Conservation (phyloP, 345 rosid genomes). For the Rhizophora mangle region DNA sequence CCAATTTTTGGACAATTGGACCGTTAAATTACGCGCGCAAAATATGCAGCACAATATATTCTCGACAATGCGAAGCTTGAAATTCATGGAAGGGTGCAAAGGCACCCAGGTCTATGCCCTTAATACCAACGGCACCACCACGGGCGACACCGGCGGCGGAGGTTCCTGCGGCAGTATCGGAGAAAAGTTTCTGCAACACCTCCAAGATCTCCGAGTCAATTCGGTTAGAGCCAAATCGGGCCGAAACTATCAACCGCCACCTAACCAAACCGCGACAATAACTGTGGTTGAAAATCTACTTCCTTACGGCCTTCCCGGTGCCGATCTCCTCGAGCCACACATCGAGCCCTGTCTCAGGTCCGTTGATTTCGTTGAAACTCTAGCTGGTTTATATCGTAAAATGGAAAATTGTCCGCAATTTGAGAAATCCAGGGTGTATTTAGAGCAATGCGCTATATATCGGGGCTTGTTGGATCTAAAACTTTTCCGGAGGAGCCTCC, state of each 20-base stretch:
- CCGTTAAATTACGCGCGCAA: not conserved
- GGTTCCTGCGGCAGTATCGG: slow-evolving; percentile 45
- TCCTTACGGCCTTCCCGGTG: slow-evolving; percentile 65
- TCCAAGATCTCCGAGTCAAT: slow-evolving; percentile 67
- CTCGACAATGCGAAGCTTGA: slow-evolving; percentile 83
- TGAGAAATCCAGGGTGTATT: slow-evolving; percentile 53
- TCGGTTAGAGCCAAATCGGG: slow-evolving; percentile 53
- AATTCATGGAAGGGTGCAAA: slow-evolving; percentile 77
- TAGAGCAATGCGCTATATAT: slow-evolving; percentile 74
- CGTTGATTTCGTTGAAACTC: slow-evolving; percentile 57
- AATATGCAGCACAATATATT: slow-evolving; percentile 82
- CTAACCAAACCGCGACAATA: slow-evolving; percentile 20
- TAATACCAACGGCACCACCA: slow-evolving; percentile 39
- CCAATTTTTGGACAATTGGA: not conserved
- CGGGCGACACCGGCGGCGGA: slow-evolving; percentile 18
- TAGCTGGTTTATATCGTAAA: slow-evolving; percentile 59
- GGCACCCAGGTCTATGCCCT: slow-evolving; percentile 63
- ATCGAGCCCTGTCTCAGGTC: slow-evolving; percentile 66
- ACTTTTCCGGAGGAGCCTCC: slow-evolving; percentile 72
- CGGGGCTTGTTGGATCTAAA: slow-evolving; percentile 70
- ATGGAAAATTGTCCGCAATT: slow-evolving; percentile 45
- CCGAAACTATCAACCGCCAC: slow-evolving; percentile 30
- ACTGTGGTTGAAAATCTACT: slow-evolving; percentile 48
- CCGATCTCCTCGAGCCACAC: slow-evolving; percentile 72
- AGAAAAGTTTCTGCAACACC: slow-evolving; percentile 64